Base-by-base conservation (phyloP, 1,284 basidiomycete species). In the Ustilago bromivora region DNA sequence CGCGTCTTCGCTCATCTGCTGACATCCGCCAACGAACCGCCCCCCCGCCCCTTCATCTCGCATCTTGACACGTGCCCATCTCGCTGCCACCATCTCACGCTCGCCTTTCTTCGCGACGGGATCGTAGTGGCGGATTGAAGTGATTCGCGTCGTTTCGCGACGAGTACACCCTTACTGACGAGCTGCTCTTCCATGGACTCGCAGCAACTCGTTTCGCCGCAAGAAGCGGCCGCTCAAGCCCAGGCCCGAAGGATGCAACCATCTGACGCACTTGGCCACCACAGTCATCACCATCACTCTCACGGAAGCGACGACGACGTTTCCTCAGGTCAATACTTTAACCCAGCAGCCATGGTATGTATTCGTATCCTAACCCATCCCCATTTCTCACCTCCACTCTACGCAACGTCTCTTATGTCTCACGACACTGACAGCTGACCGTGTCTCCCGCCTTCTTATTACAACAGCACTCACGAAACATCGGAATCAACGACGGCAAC, bases 231-330 rank as follows among this genome's bases (percentile, higher is more conserved):
- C 59, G 76, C 76, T 66, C 76, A 78, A 70, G 76, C 76, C 46
- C 76, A 78, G 68, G 76, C 76, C 62, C 67, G 76, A 66, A 74
- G 76, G 41, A 71, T 78, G 76, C 71, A 78, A 67, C 71, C 76
- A 56, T 71, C 71, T 40, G 68, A 78, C 65, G 57, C 67, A 60
- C 67, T 74, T 32, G 65, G 67, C 47, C 76, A 78, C 61, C 71
- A 75, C 62, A 62, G 57, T 71, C 76, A 75, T 64, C 71, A 78
- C 36, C 65, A 68, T 47, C 69, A 71, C 65, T 54, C 51, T 49
- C 75, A 77, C 71, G 28, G 47, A 56, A 61, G 62, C 63, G 75
- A 71, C 57, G 71, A 78, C 61, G 71, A 78, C 62, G 71, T 71
- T 60, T 60, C 59, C 31, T 61, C 61, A 61, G 67, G 76, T 46